Evolutionary conservation across 2,329 filamentous ascomycete genomes (phyloP), one percentile per base, ranked within the genome.

Genomic region (Nothophoma quercina): DNA sequence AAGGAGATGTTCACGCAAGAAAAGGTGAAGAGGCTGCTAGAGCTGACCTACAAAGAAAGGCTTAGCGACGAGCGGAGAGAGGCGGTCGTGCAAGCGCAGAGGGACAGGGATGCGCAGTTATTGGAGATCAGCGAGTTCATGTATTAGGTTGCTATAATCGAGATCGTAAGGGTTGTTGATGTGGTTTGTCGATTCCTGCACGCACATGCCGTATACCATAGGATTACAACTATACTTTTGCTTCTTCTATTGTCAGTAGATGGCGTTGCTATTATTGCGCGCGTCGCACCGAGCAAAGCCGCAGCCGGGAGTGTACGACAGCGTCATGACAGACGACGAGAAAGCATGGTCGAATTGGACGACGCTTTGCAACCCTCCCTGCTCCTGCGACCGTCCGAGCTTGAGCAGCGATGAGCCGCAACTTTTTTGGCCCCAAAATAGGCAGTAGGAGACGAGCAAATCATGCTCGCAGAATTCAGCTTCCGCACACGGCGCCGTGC

Each of bases 81-180:
- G 25, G 84, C 90, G 2, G 69, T 68, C 16, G 80, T 85, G 18
- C 83, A 85, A 53, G 89, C 88, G 3, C 86, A 84, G 78, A 81
- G 88, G 68, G 82, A 83, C 67, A 82, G 91, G 81, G 87, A 85
- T 49, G 88, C 90, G 64, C 87, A 88, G 77, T 72, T 90, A 65
- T 73, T 89, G 55, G 84, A 83, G 63, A 76, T 93, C 63, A 89
- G 86, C 65, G 89, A 92, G 78, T 81, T 86, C 63, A 85, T 89
- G 84, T 90, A 72, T 41, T 72, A 61, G 35, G 5, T 12, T 15
- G 15, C 13, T 23, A 16, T n/a, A n/a, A 9, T 12, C 8, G 28
- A 16, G 12, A n/a, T 19, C 3, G 7, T 6, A 7, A 19, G 19
- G 13, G 22, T 28, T 28, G 15, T 44, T 16, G 21, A 15, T 44